Conservation (phyloP, 768 basidiomycete genomes). For the Trametes elegans region DNA sequence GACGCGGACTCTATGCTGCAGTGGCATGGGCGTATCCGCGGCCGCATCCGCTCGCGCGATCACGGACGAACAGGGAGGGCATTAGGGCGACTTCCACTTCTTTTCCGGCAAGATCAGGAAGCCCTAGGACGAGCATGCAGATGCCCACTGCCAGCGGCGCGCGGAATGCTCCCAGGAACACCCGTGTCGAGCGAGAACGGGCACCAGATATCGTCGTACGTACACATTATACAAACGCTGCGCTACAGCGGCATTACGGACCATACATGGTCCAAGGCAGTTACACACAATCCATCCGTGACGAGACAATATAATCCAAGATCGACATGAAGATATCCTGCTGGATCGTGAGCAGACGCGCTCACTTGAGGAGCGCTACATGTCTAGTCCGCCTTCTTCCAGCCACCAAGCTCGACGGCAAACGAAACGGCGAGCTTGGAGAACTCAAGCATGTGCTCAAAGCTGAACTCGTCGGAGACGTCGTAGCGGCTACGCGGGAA, state of each 20-base stretch:
- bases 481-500: constrained; percentile 64
- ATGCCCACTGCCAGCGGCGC: constrained; percentile 6
- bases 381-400: constrained; percentile 32
- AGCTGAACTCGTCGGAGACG: constrained; percentile 85
- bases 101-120: constrained; percentile 12
- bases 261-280: constrained; percentile 2
- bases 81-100: constrained; percentile 13
- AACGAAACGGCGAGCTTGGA: constrained; percentile 54
- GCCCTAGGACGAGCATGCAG: constrained; percentile 7
- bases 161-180: constrained; percentile 17
- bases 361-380: background rate
- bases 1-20: constrained; percentile 12
- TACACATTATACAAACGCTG: constrained; percentile 19
- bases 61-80: constrained; percentile 8
- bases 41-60: background rate
- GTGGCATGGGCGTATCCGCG: constrained; percentile 14
- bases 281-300: background rate
- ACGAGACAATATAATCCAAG: background rate
- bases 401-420: constrained; percentile 50
- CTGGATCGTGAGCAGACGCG: background rate
- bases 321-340: background rate
- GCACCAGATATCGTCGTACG: constrained; percentile 21
- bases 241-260: constrained; percentile 15
- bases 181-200: constrained; percentile 16
- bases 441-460: constrained; percentile 79